Evolutionary conservation across 2,329 filamentous ascomycete species (phyloP), one percentile per base, ranked within the genome.

Genomic region (Podosphaera fusca): DNA sequence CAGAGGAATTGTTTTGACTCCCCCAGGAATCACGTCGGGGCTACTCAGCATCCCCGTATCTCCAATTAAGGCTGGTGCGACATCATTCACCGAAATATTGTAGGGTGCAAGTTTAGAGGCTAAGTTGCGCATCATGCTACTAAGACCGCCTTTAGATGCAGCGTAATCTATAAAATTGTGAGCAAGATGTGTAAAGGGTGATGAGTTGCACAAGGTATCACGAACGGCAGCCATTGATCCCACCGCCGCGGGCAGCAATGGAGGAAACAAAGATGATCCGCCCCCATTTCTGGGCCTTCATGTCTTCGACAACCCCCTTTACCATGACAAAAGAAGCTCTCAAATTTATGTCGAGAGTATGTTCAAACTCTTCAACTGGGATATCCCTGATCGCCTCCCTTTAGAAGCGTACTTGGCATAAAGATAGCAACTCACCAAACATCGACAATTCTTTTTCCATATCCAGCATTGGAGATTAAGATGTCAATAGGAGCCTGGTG

Each of bases 391-490:
- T 21, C n/a, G 14, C 5, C 14, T 49, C 35, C 21, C 21, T 21
- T 21, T 21, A 21, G 21, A 21, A 21, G 21, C 21, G 21, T 21
- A 21, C 21, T 21, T 21, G 21, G 12, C 2, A 45, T 8, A 21
- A n/a, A 9, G 1, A 36, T 9, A 45, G 3, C 7, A 3, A 56
- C 57, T 14, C 31, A 61, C 59, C 58, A 62, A 45, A 65, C 55
- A 60, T 65, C 61, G 4, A 61, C 58, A 58, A 81, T 75, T n/a
- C 79, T 72, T 64, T 79, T 80, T 46, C 80, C 81, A 61, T 81
- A 75, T 0, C 81, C 81, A 1, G 82, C 82, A 63, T 85, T 85
- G 8, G 76, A 77, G 33, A 85, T 67, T 2, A 85, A 69, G 30
- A 85, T 82, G 63, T 84, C 62, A 5, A 38, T 38, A 38, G 63